Base-by-base conservation (phyloP, 495 filamentous ascomycete species). In the Peziza echinospora region DNA sequence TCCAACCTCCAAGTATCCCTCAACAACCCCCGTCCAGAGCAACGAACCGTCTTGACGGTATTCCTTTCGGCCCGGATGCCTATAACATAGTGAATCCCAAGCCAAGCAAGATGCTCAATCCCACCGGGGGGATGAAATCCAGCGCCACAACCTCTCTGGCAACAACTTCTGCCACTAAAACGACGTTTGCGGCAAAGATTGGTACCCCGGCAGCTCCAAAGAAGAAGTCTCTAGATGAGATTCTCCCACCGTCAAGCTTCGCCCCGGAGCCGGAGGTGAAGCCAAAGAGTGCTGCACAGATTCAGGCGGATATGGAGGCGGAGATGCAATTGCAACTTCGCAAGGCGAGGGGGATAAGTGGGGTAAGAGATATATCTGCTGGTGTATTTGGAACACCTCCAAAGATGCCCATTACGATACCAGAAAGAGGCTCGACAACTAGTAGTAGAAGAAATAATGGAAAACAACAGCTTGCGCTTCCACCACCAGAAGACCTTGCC, bases 201-300 rank as follows among this genome's bases (percentile, higher is more conserved):
- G 19, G 30, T 17, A 37, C 30, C 13, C 13, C 30, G 6, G 3
- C 19, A 37, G 30, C 1, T 13, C 13, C 13, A 37, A 11, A 17
- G 19, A 37, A 37, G 3, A 11, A 11, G 19, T n/a, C n/a, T n/a
- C n/a, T n/a, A n/a, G 30, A 37, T 2, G 89, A 97, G 60, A 84
- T 94, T 57, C 73, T 97, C 0, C 89, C 87, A 0, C 73, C 82
- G 41, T 79, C 86, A 28, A 82, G 77, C 3, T 96, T 85, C 81
- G 89, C 89, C 0, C 89, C 89, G 0, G 85, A 96, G 58, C 87
- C 87, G 0, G 87, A 94, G 54, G 67, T 69, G 21, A 89, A 84
- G 61, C 71, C 67, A 28, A 41, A 56, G 5, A 48, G 50, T 41
- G 49, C 53, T 9, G 50, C 53, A 2, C 50, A 56, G 2, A 47